These are phyloP conservation scores for Aspergillus sp. DNA, from an alignment of 2,329 filamentous ascomycete genomes.

Conservation along the genomic window DNA sequence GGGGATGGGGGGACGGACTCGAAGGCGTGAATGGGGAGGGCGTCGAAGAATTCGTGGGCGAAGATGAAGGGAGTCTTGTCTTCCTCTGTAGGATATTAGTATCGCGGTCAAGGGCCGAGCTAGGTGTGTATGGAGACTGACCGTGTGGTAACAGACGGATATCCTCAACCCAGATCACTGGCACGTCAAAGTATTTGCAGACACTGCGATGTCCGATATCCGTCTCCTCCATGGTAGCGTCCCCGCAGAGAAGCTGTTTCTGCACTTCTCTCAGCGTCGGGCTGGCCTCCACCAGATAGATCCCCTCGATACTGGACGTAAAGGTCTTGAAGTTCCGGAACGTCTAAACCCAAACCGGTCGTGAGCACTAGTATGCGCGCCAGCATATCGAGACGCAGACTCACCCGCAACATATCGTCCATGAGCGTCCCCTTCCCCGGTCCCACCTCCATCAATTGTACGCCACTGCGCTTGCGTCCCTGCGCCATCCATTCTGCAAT, in stretches of 20 bases:
- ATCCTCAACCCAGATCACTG: slow-evolving; percentile 89
- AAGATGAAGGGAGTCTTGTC: slow-evolving; percentile 85
- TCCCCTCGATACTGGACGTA: slow-evolving; percentile 72
- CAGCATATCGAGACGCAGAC: slow-evolving; percentile 29
- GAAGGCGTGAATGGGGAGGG: slow-evolving; percentile 93
- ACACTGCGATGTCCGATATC: slow-evolving; percentile 71
- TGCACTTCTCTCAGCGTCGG: slow-evolving; percentile 73
- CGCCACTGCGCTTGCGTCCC: slow-evolving; percentile 67
- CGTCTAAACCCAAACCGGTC: slow-evolving; percentile 54
- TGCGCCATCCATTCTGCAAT: slow-evolving; percentile 96
- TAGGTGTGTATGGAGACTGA: slow-evolving; percentile 35
- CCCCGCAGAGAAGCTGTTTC: slow-evolving; percentile 76
- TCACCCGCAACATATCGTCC: slow-evolving; percentile 89
- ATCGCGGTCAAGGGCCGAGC: background rate
- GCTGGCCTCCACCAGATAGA: slow-evolving; percentile 96
- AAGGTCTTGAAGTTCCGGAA: slow-evolving; percentile 80
- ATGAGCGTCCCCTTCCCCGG: slow-evolving; percentile 93
- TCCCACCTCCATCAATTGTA: slow-evolving; percentile 90
- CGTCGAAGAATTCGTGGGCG: slow-evolving; percentile 98
- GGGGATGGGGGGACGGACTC: slow-evolving; percentile 64
- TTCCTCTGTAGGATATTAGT: slow-evolving; percentile 46
- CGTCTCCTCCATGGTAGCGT: slow-evolving; percentile 65
- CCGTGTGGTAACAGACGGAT: slow-evolving; percentile 75
- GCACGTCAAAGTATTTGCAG: slow-evolving; percentile 70
- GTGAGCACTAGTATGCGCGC: slow-evolving; percentile 5